Evolutionary conservation across 192 early-diverging fungal species (phyloP).

Genomic region (Podila verticillata): DNA sequence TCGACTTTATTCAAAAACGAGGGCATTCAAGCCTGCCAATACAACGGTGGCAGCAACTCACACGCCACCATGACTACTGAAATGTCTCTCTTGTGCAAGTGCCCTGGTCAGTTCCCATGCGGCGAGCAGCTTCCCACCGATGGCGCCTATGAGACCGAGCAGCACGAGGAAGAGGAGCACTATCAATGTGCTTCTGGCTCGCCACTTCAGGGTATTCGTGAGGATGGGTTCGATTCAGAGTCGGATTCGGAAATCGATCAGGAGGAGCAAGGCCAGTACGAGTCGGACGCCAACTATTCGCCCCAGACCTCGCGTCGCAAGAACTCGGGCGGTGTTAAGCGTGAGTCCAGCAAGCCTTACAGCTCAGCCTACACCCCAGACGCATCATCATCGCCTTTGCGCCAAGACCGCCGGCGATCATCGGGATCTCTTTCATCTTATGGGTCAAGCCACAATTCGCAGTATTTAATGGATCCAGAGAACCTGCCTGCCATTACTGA

Average conservation of each 20-base stretch:
- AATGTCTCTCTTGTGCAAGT: constrained; percentile 38
- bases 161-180: not conserved
- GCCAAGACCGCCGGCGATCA: constrained; percentile 42
- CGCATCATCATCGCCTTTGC: constrained; percentile 18
- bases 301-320: not conserved
- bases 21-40: not conserved
- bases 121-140: constrained; percentile 17
- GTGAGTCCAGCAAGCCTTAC: constrained; percentile 25
- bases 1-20: constrained; percentile 27
- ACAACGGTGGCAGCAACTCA: not conserved
- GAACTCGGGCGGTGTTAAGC: constrained; percentile 5
- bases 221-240: constrained; percentile 30
- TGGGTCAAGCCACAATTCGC: constrained; percentile 1
- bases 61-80: constrained; percentile 24
- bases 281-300: constrained; percentile 23
- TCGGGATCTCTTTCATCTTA: constrained; percentile 29
- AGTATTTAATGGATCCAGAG: constrained; percentile 30
- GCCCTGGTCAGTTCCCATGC: constrained; percentile 48
- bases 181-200: not conserved
- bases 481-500: constrained; percentile 37
- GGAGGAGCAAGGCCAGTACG: constrained; percentile 4
- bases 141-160: not conserved
- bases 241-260: constrained; percentile 28
- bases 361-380: constrained; percentile 19
- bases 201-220: constrained; percentile 19